Base-by-base conservation (phyloP, 768 basidiomycete genomes). In the Trametes sanguinea region DNA sequence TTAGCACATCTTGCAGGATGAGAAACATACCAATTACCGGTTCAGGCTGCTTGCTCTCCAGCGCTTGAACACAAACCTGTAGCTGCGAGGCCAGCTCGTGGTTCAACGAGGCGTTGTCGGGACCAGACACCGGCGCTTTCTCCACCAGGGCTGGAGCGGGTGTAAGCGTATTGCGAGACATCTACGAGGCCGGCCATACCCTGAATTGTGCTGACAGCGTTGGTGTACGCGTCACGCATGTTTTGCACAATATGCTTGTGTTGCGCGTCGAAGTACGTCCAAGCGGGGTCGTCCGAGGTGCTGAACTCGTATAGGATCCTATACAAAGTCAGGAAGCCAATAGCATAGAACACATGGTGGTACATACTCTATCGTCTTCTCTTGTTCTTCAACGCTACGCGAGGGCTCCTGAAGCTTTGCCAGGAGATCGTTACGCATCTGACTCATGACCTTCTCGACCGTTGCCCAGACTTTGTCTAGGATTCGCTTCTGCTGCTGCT, bases 381-480 rank as follows among this genome's bases (percentile, higher is more conserved):
- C 95, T 62, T 97, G 94, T 66, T 98, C 96, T 65, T 99, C 97
- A 4, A 94, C 82, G 48, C 84, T 87, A 52, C 92, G 82, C 53
- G 77, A 81, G 3, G 89, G 82, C 67, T 98, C 94, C 73, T 91
- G 87, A 47, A 99, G 74, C 68, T 94, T 87, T n/a, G 81, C 81
- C 57, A 89, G 74, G 16, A 98, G 80, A 30, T 87, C 83, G 51
- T 80, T 85, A 65, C 87, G 83, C 92, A 99, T 93, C 74, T 96
- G 94, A 32, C 80, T 81, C 87, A 98, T 95, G 45, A 94, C 93
- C 73, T 89, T 93, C 76, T 98, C 96, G 16, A 98, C 95, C 50
- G 87, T 94, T 2, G 77, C 81, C 97, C 97, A 99, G 3, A 98
- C 94, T 75, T 95, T 98, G 64, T 98, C 94, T 50, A 98, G 83